Conservation (phyloP, 805 yeast genomes). For the Hanseniaspora opuntiae region DNA sequence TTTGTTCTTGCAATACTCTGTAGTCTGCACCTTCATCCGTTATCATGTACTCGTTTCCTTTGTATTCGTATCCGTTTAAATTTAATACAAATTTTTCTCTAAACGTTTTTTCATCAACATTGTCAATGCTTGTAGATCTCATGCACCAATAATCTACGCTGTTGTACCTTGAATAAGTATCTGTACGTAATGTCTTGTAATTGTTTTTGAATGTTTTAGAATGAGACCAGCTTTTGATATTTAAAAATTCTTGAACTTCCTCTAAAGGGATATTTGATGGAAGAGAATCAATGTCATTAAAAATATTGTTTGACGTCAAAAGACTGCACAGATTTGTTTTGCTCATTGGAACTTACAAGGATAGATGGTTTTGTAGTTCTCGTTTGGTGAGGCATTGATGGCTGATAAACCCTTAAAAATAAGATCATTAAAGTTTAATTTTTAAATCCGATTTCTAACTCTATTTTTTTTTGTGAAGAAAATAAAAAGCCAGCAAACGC, state of each 20-base stretch:
- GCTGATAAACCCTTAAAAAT: no score
- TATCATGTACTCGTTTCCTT: slow-evolving; percentile 16
- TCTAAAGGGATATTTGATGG: not conserved
- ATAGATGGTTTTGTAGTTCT: no score
- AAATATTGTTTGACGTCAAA: not conserved
- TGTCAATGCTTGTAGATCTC: slow-evolving; percentile 21
- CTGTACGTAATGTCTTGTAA: slow-evolving; percentile 25
- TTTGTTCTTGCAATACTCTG: slow-evolving; percentile 25
- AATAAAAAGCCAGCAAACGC: no score
- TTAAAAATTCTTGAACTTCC: not conserved
- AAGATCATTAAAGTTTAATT: no score
- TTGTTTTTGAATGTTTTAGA: slow-evolving; percentile 9
- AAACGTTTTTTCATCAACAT: slow-evolving; percentile 8
- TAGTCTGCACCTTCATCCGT: slow-evolving; percentile 17
- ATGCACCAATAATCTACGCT: slow-evolving; percentile 26
- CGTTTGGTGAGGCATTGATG: no score
- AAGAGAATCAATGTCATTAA: not conserved
- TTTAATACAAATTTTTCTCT: slow-evolving; percentile 22
- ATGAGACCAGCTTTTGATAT: not conserved
- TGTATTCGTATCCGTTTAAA: slow-evolving; percentile 22
- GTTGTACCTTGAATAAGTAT: slow-evolving; percentile 16
- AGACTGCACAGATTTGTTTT: not conserved
- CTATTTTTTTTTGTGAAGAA: no score
- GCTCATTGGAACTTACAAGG: not conserved
- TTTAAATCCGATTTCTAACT: no score